Conservation (phyloP, 2,329 filamentous ascomycete genomes). For the Aspergillus niger region DNA sequence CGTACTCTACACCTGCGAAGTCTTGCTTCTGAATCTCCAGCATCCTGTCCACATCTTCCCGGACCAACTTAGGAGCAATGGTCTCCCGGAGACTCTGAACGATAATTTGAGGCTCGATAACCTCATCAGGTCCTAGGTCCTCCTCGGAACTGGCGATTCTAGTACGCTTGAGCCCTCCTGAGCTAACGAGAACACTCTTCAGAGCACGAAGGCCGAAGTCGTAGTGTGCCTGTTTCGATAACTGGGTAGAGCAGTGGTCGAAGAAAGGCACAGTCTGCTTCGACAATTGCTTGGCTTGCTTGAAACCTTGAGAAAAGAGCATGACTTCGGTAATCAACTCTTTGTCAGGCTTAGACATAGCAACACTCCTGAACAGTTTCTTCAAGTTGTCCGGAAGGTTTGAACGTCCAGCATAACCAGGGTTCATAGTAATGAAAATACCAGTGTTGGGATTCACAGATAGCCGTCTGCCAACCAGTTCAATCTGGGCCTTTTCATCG, state of each 20-base stretch:
- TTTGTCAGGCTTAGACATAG: slow-evolving; percentile 99
- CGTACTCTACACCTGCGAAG: slow-evolving; percentile 91
- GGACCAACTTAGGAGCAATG: slow-evolving; percentile 95
- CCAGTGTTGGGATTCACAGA: slow-evolving; percentile 90
- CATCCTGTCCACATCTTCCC: slow-evolving; percentile 88
- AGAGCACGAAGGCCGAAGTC: slow-evolving; percentile 96
- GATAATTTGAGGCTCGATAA: slow-evolving; percentile 93
- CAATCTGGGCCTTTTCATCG: slow-evolving; percentile 85
- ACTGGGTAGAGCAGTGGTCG: slow-evolving; percentile 75
- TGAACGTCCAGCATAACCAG: slow-evolving; percentile 95
- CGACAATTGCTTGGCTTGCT: slow-evolving; percentile 88
- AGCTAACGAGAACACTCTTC: slow-evolving; percentile 98
- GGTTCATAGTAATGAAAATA: slow-evolving; percentile 99
- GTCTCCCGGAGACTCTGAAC: slow-evolving; percentile 98
- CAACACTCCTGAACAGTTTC: slow-evolving; percentile 98
- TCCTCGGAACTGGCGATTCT: slow-evolving; percentile 65
- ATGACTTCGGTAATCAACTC: slow-evolving; percentile 99
- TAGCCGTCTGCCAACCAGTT: slow-evolving; percentile 88
- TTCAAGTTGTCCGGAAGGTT: slow-evolving; percentile 99
- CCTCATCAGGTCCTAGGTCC: slow-evolving; percentile 64
- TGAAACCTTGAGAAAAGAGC: slow-evolving; percentile 99
- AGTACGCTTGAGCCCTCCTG: slow-evolving; percentile 88
- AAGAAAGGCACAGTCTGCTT: slow-evolving; percentile 98
- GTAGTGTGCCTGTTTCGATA: slow-evolving; percentile 98
- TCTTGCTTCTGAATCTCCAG: slow-evolving; percentile 76